Base-by-base conservation (phyloP, 106 monocot species). In the Acanthochlamys bracteata region DNA sequence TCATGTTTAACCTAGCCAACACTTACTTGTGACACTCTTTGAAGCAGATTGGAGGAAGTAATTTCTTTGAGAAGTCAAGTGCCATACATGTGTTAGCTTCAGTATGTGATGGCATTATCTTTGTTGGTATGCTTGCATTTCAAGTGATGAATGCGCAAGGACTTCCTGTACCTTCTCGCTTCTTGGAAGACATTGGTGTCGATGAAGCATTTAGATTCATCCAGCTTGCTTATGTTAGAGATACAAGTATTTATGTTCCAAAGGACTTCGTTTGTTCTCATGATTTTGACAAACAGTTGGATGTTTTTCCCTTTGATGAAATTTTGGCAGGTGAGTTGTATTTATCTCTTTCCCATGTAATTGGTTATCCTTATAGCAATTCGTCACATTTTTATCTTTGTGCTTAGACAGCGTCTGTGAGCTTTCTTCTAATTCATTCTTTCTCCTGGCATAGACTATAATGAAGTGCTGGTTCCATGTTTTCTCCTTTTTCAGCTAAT, bases 111-210 rank as follows among this genome's bases (percentile, higher is more conserved):
- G 86, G 75, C 24, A 24, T 95, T n/a, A 21, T 86, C 16, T 87
- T 95, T 78, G 67, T 90, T 74, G 94, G 94, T 26, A 78, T 77
- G 41, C 24, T 86, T 25, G 81, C 84, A 39, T 86, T 89, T 68
- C 89, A 86, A 77, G 68, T 87, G 62, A 95, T 90, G 94, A 73
- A 95, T 78, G 94, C 81, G 22, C 68, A 80, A 24, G 89, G 90
- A 65, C 16, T 78, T 7, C 26, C 77, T 59, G 79, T 86, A 16
- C 84, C 79, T 15, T 55, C 70, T 47, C 43, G 17, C 47, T 80
- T 77, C 60, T n/a, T 86, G 47, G 82, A 90, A 61, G 63, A 58
- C 17, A 66, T 72, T 74, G 74, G 84, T 67, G 39, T 69, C 66
- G 71, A 53, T n/a, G 75, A 95, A 75, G 84, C 69, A 46, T 23